Conservation (phyloP, 2,329 filamentous ascomycete genomes). For the Ceratocystis variospora region DNA sequence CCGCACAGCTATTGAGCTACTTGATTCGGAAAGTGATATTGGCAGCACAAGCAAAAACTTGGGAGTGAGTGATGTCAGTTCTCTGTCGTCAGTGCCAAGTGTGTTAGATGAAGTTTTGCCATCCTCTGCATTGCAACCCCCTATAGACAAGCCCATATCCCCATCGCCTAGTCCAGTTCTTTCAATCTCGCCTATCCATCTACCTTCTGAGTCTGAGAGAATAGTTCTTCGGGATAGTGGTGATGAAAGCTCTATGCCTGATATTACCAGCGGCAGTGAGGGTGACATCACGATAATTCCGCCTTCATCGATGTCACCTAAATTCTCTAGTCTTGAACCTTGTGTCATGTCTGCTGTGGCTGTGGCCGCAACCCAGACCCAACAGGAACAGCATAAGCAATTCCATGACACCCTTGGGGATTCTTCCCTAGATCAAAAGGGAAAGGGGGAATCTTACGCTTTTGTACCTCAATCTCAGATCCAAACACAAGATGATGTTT, state of each 20-base stretch:
- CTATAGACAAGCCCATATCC: background rate
- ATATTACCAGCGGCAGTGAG: slow-evolving; percentile 5
- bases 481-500: slow-evolving; percentile 19
- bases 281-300: slow-evolving; percentile 8
- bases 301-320: background rate
- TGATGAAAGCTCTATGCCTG: background rate
- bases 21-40: background rate
- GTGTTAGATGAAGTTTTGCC: background rate
- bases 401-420: background rate
- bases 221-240: background rate
- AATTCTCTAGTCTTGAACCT: background rate
- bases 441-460: background rate
- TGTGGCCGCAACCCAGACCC: background rate
- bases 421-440: background rate
- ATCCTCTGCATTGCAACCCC: background rate
- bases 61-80: background rate
- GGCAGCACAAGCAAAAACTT: too few relatives aligned
- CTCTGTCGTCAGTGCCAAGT: background rate
- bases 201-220: background rate
- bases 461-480: background rate
- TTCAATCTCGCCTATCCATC: background rate
- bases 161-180: background rate
- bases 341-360: background rate
- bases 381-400: background rate
- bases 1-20: background rate